Evolutionary conservation across 2,329 filamentous ascomycete species (phyloP).

Genomic region (Tympanopsis confertula): DNA sequence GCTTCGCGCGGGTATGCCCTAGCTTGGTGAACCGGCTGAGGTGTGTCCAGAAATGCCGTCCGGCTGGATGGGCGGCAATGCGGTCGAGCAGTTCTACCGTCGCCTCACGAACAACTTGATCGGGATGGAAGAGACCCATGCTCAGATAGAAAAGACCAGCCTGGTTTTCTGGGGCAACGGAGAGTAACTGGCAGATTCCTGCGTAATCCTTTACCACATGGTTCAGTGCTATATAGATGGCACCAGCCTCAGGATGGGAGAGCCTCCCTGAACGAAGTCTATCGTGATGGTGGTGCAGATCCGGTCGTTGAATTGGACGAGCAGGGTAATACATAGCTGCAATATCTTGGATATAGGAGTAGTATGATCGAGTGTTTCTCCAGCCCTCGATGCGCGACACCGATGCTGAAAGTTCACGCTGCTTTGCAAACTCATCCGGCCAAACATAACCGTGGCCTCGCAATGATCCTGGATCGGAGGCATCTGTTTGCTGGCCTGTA

Average conservation of each 20-base stretch:
- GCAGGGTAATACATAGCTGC: conserved; percentile 51
- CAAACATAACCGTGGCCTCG: conserved; percentile 91
- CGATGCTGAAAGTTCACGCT: conserved; percentile 80
- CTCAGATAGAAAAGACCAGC: conserved; percentile 84
- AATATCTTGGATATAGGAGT: conserved; percentile 84
- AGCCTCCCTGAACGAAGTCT: conserved; percentile 75
- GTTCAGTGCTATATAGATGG: conserved; percentile 74
- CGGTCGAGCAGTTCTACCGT: conserved; percentile 73
- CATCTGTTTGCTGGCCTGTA: neutral
- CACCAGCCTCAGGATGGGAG: conserved; percentile 61
- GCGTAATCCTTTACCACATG: conserved; percentile 69
- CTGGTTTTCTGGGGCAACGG: conserved; percentile 73
- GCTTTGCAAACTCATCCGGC: conserved; percentile 69
- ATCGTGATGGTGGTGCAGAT: conserved; percentile 86
- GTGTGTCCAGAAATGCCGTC: conserved; percentile 81
- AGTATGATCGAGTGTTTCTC: conserved; percentile 91
- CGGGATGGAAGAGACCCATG: conserved; percentile 83
- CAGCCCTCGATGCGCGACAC: conserved; percentile 91
- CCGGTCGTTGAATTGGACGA: conserved; percentile 65
- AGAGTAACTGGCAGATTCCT: conserved; percentile 74
- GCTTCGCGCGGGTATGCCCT: conserved; percentile 68
- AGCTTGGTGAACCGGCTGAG: conserved; percentile 81
- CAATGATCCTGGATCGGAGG: conserved; percentile 38
- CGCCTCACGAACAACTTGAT: conserved; percentile 64
- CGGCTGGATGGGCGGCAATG: conserved; percentile 76